Base-by-base conservation (phyloP, 768 basidiomycete species). In the Collybia mongolica region DNA sequence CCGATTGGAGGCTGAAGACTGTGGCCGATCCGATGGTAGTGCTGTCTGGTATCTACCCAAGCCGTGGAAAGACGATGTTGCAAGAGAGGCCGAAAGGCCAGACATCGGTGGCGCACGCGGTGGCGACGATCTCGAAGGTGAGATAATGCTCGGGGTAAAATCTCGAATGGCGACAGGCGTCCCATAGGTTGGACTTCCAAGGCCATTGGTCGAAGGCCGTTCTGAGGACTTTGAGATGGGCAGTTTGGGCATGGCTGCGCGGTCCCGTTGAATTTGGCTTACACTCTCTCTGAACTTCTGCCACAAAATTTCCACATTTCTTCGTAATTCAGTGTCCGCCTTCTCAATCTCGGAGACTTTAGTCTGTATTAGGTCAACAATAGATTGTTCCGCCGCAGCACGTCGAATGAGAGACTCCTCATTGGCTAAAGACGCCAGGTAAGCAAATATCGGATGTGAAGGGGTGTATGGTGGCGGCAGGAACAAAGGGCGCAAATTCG, bases 391-490 rank as follows among this genome's bases (percentile, higher is more conserved):
- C 12, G 84, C 84, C 43, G 70, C 64, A 23, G 72, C 65, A 52
- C 88, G 79, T 44, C 82, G 63, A 45, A 67, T 71, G 36, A 81
- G 69, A 0, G 87, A 88, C 57, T 77, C 69, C 28, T 73, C 65
- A 20, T 69, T 62, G 12, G 90, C 89, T 43, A 83, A 60, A 19
- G 76, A 71, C 14, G 84, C 75, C 26, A 92, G 72, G 62, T 88
- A 82, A 38, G 72, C 54, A 60, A 91, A 92, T 37, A 83, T 79
- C 6, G 82, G 81, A 57, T 92, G 86, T 15, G 84, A 81, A 6
- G 90, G 84, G 0, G 85, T 80, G 65, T 88, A 91, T 15, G 90
- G 89, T 18, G 85, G 81, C 15, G 88, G 88, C 22, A 83, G 81
- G 62, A 90, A 86, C 35, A 91, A 67, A 5, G 84, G 76, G 35